A percentile compares a stretch with the other conserved stretches of the same genome.
phyloP scores from a whole-genome alignment of 192 early-diverging fungal species.

The Haplosporangium gracile region DNA sequence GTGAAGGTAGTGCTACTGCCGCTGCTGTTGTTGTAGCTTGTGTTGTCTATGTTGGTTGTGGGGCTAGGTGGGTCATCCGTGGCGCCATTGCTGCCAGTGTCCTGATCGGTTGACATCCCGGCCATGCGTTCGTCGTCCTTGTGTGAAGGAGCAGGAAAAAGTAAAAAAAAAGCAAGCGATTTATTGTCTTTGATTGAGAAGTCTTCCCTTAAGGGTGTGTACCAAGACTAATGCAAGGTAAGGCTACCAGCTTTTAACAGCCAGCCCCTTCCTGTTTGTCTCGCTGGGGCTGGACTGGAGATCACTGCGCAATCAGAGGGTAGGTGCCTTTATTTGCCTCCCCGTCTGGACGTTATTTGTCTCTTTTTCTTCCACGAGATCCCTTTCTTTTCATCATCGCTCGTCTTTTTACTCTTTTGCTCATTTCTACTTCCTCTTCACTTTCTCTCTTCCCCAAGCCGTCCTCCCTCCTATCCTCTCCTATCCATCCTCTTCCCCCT shows the following conservation, averaged over 20 bases:
- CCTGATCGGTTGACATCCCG: neutral
- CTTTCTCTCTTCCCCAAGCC: neutral
- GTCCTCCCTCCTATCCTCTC: neutral
- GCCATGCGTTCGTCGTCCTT: neutral
- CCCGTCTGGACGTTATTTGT: neutral
- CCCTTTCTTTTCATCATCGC: neutral
- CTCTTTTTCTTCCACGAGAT: neutral
- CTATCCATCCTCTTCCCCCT: neutral
- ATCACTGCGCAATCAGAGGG: neutral
- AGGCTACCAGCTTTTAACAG: neutral
- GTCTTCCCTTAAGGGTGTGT: neutral
- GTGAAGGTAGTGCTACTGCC: neutral
- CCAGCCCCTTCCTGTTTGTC: slow-evolving; percentile 1
- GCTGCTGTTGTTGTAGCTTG: neutral
- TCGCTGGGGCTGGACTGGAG: neutral
- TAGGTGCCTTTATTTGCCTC: too few species aligned
- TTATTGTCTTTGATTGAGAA: neutral
- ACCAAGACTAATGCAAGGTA: neutral
- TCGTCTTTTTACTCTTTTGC: neutral
- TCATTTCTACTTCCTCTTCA: neutral
- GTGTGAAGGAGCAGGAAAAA: neutral
- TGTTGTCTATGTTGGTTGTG: neutral
- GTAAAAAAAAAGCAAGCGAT: neutral
- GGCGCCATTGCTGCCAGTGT: neutral
- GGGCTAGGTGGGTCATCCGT: neutral